Conservation (phyloP, 257 asterid species). For the Galeopsis tetrahit region DNA sequence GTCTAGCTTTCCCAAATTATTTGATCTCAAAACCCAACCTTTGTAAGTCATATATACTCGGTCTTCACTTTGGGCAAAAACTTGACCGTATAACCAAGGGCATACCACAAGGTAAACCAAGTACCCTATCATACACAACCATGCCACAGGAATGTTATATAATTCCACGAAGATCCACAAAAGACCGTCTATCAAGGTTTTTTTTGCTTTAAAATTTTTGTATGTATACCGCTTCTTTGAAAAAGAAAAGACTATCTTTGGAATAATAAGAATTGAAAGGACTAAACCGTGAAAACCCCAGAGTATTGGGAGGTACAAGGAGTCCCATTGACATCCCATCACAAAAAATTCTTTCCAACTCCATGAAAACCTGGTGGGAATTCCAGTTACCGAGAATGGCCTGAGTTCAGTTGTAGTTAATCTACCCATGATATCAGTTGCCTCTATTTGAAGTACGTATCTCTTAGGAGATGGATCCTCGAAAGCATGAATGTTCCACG, state of each 20-base stretch:
- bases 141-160: slow-evolving; percentile 49
- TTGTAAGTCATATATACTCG: slow-evolving; percentile 80
- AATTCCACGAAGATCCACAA: slow-evolving; percentile 67
- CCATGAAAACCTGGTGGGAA: slow-evolving; percentile 64
- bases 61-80: slow-evolving; percentile 52
- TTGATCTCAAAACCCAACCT: slow-evolving; percentile 71
- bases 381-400: slow-evolving; percentile 80
- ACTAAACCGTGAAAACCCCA: slow-evolving; percentile 54
- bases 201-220: slow-evolving; percentile 50
- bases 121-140: slow-evolving; percentile 57
- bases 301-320: slow-evolving; percentile 69
- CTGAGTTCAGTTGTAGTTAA: slow-evolving; percentile 66
- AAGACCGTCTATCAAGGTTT: slow-evolving; percentile 46
- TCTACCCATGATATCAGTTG: slow-evolving; percentile 60
- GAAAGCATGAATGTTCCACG: slow-evolving; percentile 74
- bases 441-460: slow-evolving; percentile 73
- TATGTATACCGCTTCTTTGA: slow-evolving; percentile 55
- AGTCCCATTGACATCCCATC: slow-evolving; percentile 97
- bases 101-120: slow-evolving; percentile 75
- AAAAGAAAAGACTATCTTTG: slow-evolving; percentile 49
- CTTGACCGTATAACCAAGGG: slow-evolving; percentile 90
- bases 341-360: slow-evolving; percentile 82
- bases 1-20: slow-evolving; percentile 39
- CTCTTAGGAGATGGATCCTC: slow-evolving; percentile 87
- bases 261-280: slow-evolving; percentile 60